Evolutionary conservation across 2,329 filamentous ascomycete genomes (phyloP).

Genomic region (Neofusicoccum laricinum): DNA sequence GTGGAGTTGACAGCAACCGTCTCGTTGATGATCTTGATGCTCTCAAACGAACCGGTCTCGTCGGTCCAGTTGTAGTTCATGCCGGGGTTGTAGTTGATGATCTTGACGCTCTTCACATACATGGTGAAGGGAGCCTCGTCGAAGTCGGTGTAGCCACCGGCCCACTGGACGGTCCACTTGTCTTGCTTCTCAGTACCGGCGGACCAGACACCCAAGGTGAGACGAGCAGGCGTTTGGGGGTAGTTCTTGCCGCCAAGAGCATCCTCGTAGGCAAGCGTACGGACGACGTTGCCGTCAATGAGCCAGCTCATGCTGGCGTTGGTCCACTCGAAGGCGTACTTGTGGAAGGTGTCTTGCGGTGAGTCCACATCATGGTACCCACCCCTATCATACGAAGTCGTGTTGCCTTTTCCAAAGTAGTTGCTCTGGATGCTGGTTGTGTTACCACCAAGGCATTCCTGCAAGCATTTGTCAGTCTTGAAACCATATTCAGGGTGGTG

Average conservation of each 20-base stretch:
- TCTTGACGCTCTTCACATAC: conserved; percentile 49
- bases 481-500: background rate
- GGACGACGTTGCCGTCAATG: conserved; percentile 65
- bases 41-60: conserved; percentile 45
- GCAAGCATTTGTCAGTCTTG: background rate
- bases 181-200: conserved; percentile 47
- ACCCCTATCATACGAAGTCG: conserved; percentile 67
- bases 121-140: conserved; percentile 49
- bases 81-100: conserved; percentile 53
- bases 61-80: conserved; percentile 51
- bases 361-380: conserved; percentile 57
- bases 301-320: conserved; percentile 63
- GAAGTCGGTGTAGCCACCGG: conserved; percentile 57
- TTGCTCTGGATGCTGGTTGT: conserved; percentile 61
- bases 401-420: conserved; percentile 72
- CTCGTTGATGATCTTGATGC: conserved; percentile 43
- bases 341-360: conserved; percentile 60
- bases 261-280: conserved; percentile 60
- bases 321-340: conserved; percentile 73
- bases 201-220: conserved; percentile 44
- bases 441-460: conserved; percentile 52
- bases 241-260: conserved; percentile 59
- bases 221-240: conserved; percentile 73
- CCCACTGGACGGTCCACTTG: conserved; percentile 61
- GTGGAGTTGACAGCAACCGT: conserved; percentile 8